Conservation (phyloP, 2,329 filamentous ascomycete species). For the Stachybotrys chartarum region DNA sequence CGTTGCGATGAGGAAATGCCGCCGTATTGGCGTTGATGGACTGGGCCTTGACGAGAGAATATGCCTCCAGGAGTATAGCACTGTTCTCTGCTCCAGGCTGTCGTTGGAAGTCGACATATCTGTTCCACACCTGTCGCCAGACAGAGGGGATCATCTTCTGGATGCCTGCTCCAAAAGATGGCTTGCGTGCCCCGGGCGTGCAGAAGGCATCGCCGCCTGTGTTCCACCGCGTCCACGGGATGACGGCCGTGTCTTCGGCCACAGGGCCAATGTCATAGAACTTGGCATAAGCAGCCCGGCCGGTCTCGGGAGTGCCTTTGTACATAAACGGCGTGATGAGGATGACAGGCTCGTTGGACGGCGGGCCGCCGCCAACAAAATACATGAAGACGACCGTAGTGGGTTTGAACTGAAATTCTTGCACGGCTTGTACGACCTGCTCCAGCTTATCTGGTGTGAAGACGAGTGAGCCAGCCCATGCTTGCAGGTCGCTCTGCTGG, state of each 20-base stretch:
- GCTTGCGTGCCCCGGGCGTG: slow-evolving; percentile 27
- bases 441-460: slow-evolving; percentile 18
- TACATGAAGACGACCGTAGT: slow-evolving; percentile 26
- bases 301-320: slow-evolving; percentile 21
- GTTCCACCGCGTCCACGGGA: slow-evolving; percentile 31
- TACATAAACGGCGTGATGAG: slow-evolving; percentile 20
- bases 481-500: slow-evolving; percentile 13
- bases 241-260: slow-evolving; percentile 15
- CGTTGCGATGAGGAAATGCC: slow-evolving; percentile 23
- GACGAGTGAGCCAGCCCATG: slow-evolving; percentile 15
- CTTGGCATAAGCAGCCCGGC: slow-evolving; percentile 22
- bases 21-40: slow-evolving; percentile 10
- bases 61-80: slow-evolving; percentile 26
- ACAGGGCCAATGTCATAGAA: slow-evolving; percentile 24
- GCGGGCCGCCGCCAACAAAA: slow-evolving; percentile 13
- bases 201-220: slow-evolving; percentile 28
- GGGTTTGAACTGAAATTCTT: slow-evolving; percentile 25
- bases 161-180: slow-evolving; percentile 25
- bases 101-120: slow-evolving; percentile 26
- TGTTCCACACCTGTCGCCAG: slow-evolving; percentile 31
- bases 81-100: slow-evolving; percentile 21
- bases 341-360: slow-evolving; percentile 19
- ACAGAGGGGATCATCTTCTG: slow-evolving; percentile 22
- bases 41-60: slow-evolving; percentile 23
- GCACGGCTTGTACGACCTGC: slow-evolving; percentile 24